phyloP scores from a whole-genome alignment of 2,329 filamentous ascomycete species.

The Botryotinia convoluta region DNA sequence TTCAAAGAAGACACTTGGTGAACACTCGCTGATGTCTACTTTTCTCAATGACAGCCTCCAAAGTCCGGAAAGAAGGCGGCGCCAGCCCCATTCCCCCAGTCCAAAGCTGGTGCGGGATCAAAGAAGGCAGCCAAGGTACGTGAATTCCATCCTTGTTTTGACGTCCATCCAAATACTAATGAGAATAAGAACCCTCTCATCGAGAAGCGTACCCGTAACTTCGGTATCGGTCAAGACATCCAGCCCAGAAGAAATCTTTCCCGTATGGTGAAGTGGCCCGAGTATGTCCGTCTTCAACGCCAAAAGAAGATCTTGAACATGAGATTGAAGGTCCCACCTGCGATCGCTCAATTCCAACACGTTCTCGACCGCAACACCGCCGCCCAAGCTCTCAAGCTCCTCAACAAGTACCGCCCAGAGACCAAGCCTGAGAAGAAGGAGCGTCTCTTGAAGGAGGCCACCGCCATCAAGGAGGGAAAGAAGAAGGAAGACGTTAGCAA shows the following conservation, averaged over 20 bases:
- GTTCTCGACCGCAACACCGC: constrained; percentile 96
- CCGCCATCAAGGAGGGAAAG: constrained; percentile 96
- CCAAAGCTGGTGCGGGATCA: constrained; percentile 73
- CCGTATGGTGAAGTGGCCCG: constrained; percentile 99
- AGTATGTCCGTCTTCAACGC: constrained; percentile 91
- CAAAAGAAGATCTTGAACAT: constrained; percentile 93
- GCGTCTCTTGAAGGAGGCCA: constrained; percentile 96
- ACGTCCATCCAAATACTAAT: constrained; percentile 26
- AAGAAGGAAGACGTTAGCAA: constrained; percentile 99
- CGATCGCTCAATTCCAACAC: constrained; percentile 96
- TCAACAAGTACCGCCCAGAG: constrained; percentile 99
- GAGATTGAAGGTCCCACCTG: constrained; percentile 96
- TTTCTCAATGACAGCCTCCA: constrained; percentile 99
- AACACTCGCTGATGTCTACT: constrained; percentile 92
- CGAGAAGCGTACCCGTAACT: constrained; percentile 98
- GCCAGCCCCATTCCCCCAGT: constrained; percentile 91
- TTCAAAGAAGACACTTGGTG: constrained; percentile 81
- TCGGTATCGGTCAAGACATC: constrained; percentile 97
- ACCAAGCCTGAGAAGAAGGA: constrained; percentile 99
- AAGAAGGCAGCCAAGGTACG: constrained; percentile 98
- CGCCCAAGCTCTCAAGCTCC: constrained; percentile 95
- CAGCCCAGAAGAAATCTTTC: constrained; percentile 94
- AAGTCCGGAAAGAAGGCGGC: constrained; percentile 98
- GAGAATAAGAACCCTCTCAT: constrained; percentile 86
- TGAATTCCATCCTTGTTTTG: constrained; percentile 36